Percentiles rank a stretch among this genome's conserved stretches.
phyloP scores from a whole-genome alignment of 208 protist genomes.

The Leishmania tropica region DNA sequence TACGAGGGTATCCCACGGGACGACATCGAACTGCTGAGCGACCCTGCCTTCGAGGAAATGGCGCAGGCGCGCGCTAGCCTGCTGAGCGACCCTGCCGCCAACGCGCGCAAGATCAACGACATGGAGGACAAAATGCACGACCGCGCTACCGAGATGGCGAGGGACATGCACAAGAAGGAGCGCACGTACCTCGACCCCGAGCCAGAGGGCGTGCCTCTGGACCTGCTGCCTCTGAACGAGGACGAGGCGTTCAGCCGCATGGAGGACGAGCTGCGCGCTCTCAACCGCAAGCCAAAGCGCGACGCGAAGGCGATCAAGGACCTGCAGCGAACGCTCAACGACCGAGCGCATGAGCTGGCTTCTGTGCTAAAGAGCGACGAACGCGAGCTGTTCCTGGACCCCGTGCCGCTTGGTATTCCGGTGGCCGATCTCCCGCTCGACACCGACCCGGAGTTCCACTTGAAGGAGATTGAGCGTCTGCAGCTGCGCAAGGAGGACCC shows the following conservation, averaged over 20 bases:
- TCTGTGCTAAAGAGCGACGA: constrained; percentile 64
- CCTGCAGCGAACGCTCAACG: constrained; percentile 49
- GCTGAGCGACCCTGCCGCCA: constrained; percentile 48
- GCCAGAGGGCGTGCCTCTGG: constrained; percentile 64
- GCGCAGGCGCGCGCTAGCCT: constrained; percentile 44
- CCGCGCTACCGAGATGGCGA: constrained; percentile 56
- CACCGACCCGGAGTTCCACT: constrained; percentile 57
- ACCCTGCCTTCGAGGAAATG: constrained; percentile 53
- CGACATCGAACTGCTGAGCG: constrained; percentile 56
- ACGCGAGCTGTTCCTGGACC: constrained; percentile 74
- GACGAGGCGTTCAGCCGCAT: constrained; percentile 50
- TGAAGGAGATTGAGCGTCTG: constrained; percentile 62
- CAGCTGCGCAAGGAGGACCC: constrained; percentile 55
- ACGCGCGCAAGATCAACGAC: constrained; percentile 69
- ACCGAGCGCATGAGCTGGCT: constrained; percentile 69
- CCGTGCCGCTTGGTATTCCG: constrained; percentile 59
- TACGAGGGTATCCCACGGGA: constrained; percentile 71
- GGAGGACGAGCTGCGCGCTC: constrained; percentile 66
- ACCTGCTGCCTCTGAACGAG: constrained; percentile 68
- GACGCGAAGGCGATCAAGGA: constrained; percentile 44
- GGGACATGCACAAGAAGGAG: constrained; percentile 53
- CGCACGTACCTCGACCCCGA: constrained; percentile 66
- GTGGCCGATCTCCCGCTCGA: constrained; percentile 64
- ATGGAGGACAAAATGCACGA: constrained; percentile 72
- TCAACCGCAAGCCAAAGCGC: constrained; percentile 50